Evolutionary conservation across 2,329 filamentous ascomycete species (phyloP).

Genomic region (Fusarium nisikadoi): DNA sequence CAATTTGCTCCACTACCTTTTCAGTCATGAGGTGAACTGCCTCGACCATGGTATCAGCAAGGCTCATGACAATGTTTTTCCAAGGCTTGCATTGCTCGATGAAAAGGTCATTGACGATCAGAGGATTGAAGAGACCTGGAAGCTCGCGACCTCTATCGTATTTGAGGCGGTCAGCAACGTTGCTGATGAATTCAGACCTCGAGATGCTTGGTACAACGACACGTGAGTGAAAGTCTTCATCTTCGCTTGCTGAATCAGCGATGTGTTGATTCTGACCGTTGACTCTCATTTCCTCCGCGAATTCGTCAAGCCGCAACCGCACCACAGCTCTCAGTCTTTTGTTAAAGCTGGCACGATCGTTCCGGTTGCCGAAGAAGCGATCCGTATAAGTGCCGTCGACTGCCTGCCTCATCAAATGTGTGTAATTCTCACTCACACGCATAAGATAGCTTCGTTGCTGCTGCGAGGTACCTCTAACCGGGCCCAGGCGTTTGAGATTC

Average conservation of each 20-base stretch:
- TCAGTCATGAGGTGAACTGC: conserved; percentile 10
- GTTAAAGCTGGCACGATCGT: rapidly evolving
- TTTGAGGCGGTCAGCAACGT: conserved; percentile 38
- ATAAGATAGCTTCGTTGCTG: conserved; percentile 61
- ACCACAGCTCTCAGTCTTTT: not conserved
- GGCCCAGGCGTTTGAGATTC: conserved; percentile 60
- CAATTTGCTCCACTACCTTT: not conserved
- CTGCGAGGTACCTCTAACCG: conserved; percentile 54
- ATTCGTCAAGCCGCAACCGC: not conserved
- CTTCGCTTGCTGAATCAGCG: not conserved
- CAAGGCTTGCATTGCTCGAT: conserved; percentile 66
- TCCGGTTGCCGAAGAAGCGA: conserved; percentile 41
- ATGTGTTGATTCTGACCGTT: not conserved
- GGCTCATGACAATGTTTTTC: conserved; percentile 55
- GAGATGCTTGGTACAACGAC: not conserved
- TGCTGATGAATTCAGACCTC: conserved; percentile 28
- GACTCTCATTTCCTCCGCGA: not conserved
- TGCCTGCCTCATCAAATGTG: conserved; percentile 57
- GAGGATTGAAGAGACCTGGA: conserved; percentile 68
- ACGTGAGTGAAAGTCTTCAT: not conserved
- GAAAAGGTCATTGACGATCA: conserved; percentile 69
- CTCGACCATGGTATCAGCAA: conserved; percentile 27
- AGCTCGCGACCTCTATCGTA: conserved; percentile 60
- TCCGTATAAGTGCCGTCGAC: conserved; percentile 63
- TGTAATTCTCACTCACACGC: not conserved